Evolutionary conservation across 1,284 basidiomycete genomes (phyloP).

Genomic region (Ceratobasidium sp.): DNA sequence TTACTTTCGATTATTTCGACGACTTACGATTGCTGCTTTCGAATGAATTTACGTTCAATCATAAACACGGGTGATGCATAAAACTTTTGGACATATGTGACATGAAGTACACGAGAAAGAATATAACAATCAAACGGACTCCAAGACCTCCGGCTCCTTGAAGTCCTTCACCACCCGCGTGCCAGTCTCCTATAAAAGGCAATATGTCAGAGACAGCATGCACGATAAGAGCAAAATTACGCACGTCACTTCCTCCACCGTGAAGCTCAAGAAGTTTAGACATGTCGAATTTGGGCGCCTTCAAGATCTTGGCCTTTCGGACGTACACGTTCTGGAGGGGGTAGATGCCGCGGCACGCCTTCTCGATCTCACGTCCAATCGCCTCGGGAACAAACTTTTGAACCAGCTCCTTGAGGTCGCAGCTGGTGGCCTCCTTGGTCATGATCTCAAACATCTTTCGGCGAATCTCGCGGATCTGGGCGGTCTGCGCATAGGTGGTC

Average conservation of each 20-base stretch:
- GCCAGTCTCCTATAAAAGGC: slow-evolving; percentile 75
- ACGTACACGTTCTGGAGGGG: slow-evolving; percentile 98
- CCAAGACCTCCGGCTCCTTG: slow-evolving; percentile 89
- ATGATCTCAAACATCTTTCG: slow-evolving; percentile 99
- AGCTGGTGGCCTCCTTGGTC: slow-evolving; percentile 92
- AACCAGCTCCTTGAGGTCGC: slow-evolving; percentile 97
- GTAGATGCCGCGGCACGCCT: slow-evolving; percentile 95
- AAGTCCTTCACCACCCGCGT: slow-evolving; percentile 88
- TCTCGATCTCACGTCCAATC: slow-evolving; percentile 99
- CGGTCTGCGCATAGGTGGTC: slow-evolving; percentile 97
- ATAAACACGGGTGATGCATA: slow-evolving; percentile 34
- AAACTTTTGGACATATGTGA: slow-evolving; percentile 36
- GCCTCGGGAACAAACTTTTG: slow-evolving; percentile 99
- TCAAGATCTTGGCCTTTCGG: slow-evolving; percentile 97
- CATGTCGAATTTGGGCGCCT: slow-evolving; percentile 95
- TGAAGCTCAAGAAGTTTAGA: slow-evolving; percentile 96
- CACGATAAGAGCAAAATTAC: slow-evolving; percentile 50
- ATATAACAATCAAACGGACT: slow-evolving; percentile 59
- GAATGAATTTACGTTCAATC: slow-evolving; percentile 12
- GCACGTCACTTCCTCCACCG: slow-evolving; percentile 88
- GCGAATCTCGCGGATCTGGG: slow-evolving; percentile 96
- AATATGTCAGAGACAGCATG: neutral
- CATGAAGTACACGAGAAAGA: slow-evolving; percentile 35
- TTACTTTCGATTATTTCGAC: too few species aligned
- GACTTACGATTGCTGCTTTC: slow-evolving; percentile 3